phyloP scores from a whole-genome alignment of 2,329 filamentous ascomycete genomes.

The Pseudonectria buxi region DNA sequence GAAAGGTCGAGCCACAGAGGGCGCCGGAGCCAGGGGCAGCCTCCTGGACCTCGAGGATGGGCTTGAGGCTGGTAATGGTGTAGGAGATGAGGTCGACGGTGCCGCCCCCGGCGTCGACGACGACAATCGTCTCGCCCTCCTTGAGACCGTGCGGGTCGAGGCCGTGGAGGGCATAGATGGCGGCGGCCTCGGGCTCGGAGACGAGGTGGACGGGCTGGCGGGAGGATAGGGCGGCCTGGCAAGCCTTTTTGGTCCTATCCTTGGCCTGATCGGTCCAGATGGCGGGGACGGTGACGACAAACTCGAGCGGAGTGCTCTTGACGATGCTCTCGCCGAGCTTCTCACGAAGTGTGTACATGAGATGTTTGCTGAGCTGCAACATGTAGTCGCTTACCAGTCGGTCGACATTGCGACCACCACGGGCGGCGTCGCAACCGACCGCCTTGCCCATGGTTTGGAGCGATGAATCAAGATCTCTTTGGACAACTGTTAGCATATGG shows the following conservation, averaged over 20 bases:
- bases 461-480: slow-evolving; percentile 31
- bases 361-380: slow-evolving; percentile 36
- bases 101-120: slow-evolving; percentile 47
- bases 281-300: slow-evolving; percentile 48
- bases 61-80: slow-evolving; percentile 35
- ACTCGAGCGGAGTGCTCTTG: slow-evolving; percentile 37
- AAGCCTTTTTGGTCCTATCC: slow-evolving; percentile 40
- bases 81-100: slow-evolving; percentile 47
- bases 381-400: slow-evolving; percentile 42
- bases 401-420: slow-evolving; percentile 30
- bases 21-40: slow-evolving; percentile 38
- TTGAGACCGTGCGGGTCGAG: slow-evolving; percentile 33
- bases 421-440: slow-evolving; percentile 18
- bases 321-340: slow-evolving; percentile 37
- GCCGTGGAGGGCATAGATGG: slow-evolving; percentile 37
- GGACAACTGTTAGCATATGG: background rate
- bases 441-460: slow-evolving; percentile 26
- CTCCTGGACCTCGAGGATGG: slow-evolving; percentile 38
- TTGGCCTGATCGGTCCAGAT: slow-evolving; percentile 50
- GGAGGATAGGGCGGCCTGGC: slow-evolving; percentile 26
- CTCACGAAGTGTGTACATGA: slow-evolving; percentile 34
- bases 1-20: slow-evolving; percentile 39
- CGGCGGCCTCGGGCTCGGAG: slow-evolving; percentile 44
- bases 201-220: slow-evolving; percentile 33
- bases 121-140: slow-evolving; percentile 39